A percentile compares a stretch with the other conserved stretches of the same genome.
phyloP scores from a whole-genome alignment of 352 stramenopile species.

The Globisporangium apiculatum region DNA sequence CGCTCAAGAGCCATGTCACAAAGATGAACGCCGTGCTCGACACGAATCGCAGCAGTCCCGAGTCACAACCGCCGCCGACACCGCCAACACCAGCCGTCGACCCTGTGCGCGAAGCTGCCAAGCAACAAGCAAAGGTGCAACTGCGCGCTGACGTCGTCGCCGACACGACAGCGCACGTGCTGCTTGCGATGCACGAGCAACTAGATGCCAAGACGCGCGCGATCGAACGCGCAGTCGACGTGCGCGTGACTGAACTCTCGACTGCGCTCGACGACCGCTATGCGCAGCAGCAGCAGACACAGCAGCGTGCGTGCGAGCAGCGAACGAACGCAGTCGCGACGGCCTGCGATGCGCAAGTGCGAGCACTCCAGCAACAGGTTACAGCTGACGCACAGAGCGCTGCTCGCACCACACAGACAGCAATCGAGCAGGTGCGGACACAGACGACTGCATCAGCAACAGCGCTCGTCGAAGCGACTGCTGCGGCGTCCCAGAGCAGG shows the following conservation, averaged over 20 bases:
- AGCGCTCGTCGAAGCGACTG: conserved; percentile 15
- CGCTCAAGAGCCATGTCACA: conserved; percentile 44
- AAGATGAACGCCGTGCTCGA: conserved; percentile 23
- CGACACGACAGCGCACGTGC: conserved; percentile 1
- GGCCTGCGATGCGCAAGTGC: conserved; percentile 16
- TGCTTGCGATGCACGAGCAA: not conserved
- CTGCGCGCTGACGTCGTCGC: conserved; percentile 6
- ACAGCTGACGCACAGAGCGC: conserved; percentile 7
- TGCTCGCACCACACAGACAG: not conserved
- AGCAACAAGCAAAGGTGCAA: conserved; percentile 15
- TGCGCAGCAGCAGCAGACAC: not conserved
- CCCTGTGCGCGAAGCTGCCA: conserved; percentile 11
- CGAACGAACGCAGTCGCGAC: not conserved
- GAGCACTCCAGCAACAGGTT: conserved; percentile 12
- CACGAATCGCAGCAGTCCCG: not conserved
- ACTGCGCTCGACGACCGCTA: not conserved
- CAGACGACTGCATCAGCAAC: conserved; percentile 15
- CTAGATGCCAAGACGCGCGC: conserved; percentile 9
- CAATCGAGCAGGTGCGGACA: conserved; percentile 13
- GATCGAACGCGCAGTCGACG: conserved; percentile 6
- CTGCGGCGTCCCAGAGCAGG: conserved; percentile 21
- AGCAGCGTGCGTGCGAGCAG: not conserved
- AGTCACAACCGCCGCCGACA: not conserved
- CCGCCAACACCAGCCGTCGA: not conserved
- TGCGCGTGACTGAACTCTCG: not conserved